phyloP scores from a whole-genome alignment of 441 rosid species.

The Erodium texanum region DNA sequence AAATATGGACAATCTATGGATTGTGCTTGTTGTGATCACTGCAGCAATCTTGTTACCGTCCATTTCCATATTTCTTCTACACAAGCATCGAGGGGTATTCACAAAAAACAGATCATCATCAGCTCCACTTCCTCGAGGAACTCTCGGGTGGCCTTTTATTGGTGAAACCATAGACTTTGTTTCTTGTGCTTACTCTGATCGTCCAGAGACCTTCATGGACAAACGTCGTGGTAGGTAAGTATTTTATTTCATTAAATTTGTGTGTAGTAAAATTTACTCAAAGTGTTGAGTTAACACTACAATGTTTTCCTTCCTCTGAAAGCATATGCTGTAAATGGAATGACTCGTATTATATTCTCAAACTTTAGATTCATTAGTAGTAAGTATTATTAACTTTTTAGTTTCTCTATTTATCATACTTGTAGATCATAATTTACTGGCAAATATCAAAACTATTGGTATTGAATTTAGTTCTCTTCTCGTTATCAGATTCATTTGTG shows the following conservation, averaged over 20 bases:
- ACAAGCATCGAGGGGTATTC: slow-evolving; percentile 20
- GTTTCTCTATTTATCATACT: not conserved
- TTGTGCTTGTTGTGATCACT: slow-evolving; percentile 18
- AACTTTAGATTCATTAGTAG: not conserved
- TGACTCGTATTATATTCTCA: not conserved
- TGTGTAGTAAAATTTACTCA: not conserved
- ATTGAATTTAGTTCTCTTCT: not conserved
- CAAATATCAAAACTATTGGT: not conserved
- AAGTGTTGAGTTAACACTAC: no score
- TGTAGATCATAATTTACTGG: not conserved
- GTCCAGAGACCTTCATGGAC: slow-evolving; percentile 83
- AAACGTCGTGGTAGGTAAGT: slow-evolving; percentile 65
- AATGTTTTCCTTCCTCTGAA: no score
- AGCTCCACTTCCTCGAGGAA: slow-evolving; percentile 51
- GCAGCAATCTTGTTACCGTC: slow-evolving; percentile 19
- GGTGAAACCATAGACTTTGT: slow-evolving; percentile 91
- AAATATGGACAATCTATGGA: slow-evolving; percentile 34
- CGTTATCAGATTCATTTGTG: not conserved
- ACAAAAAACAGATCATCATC: slow-evolving; percentile 21
- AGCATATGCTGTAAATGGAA: no score
- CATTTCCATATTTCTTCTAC: slow-evolving; percentile 25
- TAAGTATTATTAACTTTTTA: not conserved
- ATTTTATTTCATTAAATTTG: not conserved
- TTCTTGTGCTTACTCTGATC: slow-evolving; percentile 70
- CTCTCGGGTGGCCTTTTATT: slow-evolving; percentile 76